These are phyloP conservation scores for Bruguiera sexangula DNA, from an alignment of 345 rosid species.

Conservation along the genomic window DNA sequence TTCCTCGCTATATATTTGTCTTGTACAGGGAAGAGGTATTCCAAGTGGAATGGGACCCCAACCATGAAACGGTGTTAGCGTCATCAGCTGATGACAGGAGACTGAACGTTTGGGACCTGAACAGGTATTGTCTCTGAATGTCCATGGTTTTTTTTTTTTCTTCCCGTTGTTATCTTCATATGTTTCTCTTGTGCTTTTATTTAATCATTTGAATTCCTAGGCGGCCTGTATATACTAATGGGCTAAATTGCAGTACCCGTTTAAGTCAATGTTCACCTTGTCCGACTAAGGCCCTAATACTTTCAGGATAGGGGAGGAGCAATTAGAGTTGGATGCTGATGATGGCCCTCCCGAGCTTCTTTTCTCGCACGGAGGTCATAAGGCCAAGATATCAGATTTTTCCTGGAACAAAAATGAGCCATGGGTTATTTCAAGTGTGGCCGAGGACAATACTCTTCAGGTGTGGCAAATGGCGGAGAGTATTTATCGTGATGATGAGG, in stretches of 20 bases:
- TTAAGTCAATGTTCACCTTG: background rate
- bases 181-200: background rate
- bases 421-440: constrained; percentile 80
- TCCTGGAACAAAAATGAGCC: constrained; percentile 75
- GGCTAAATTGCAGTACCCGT: too few species aligned
- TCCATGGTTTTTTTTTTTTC: background rate
- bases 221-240: too few species aligned
- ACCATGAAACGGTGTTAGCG: constrained; percentile 85
- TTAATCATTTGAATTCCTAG: too few species aligned
- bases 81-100: constrained; percentile 94
- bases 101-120: constrained; percentile 88
- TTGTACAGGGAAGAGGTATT: constrained; percentile 75
- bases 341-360: constrained; percentile 89
- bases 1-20: background rate
- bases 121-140: constrained; percentile 48
- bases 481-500: constrained; percentile 49
- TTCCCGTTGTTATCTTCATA: background rate
- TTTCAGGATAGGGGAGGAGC: constrained; percentile 79
- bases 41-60: constrained; percentile 99
- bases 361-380: constrained; percentile 86
- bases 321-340: constrained; percentile 70
- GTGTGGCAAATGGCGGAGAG: constrained; percentile 87
- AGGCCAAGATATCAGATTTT: constrained; percentile 75
- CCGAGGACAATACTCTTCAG: constrained; percentile 75
- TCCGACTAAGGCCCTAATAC: background rate